Conservation (phyloP, 2,329 filamentous ascomycete species). For the Cladosporium colombiae region DNA sequence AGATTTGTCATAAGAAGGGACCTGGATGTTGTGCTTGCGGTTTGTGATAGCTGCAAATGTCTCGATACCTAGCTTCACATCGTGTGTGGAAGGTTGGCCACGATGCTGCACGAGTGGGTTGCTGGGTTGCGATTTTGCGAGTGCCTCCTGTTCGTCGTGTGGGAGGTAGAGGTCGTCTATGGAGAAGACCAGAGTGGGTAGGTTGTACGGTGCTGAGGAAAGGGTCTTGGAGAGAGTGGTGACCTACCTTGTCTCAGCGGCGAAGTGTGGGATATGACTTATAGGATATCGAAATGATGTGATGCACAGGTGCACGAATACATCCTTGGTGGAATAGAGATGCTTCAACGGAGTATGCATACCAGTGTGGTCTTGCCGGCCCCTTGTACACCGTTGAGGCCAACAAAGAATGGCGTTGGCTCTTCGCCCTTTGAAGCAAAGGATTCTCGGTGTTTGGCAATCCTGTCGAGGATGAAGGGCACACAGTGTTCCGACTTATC, state of each 20-base stretch:
- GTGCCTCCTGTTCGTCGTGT: conserved; percentile 65
- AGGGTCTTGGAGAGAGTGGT: conserved; percentile 64
- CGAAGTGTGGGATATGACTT: background rate
- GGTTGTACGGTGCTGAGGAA: conserved; percentile 56
- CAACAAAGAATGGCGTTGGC: conserved; percentile 74
- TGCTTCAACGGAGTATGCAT: conserved; percentile 30
- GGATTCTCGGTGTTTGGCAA: conserved; percentile 52
- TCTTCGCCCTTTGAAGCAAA: conserved; percentile 35
- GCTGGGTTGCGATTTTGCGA: conserved; percentile 64
- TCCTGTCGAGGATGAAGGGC: conserved; percentile 69
- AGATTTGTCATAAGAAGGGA: conserved; percentile 85
- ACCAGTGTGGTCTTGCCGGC: conserved; percentile 89
- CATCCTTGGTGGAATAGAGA: background rate
- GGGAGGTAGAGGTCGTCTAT: conserved; percentile 89
- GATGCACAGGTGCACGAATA: background rate
- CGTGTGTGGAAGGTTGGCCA: conserved; percentile 83
- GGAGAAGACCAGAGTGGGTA: conserved; percentile 71
- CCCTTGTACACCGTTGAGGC: conserved; percentile 88
- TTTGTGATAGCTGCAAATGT: conserved; percentile 63
- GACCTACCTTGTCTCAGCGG: conserved; percentile 28
- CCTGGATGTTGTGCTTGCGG: conserved; percentile 53
- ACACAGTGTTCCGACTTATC: conserved; percentile 78
- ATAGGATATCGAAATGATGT: background rate
- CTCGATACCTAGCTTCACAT: conserved; percentile 62
- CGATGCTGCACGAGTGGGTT: conserved; percentile 80